Evolutionary conservation across 148 eudicot species (phyloP).

Genomic region (Cornus suecica): DNA sequence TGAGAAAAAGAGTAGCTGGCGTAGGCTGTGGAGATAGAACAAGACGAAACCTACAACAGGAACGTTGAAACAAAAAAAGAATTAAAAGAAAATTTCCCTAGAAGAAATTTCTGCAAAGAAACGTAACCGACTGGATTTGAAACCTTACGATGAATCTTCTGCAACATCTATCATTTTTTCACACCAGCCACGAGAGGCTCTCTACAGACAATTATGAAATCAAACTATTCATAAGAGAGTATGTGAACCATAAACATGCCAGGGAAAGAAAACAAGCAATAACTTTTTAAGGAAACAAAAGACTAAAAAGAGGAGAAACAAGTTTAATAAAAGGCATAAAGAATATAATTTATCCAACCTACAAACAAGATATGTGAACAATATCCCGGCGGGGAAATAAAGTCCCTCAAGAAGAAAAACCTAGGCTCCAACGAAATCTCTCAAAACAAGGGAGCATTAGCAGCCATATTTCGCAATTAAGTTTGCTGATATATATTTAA

Average conservation of each 20-base stretch:
- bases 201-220: conserved; percentile 43
- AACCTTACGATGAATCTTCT: conserved; percentile 73
- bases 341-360: neutral
- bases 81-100: conserved; percentile 1
- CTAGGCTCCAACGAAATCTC: neutral
- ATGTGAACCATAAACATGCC: neutral
- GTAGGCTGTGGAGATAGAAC: conserved; percentile 87
- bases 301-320: neutral
- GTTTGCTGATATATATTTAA: neutral
- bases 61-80: neutral
- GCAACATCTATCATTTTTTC: conserved; percentile 95
- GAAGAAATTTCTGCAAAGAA: neutral
- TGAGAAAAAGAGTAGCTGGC: conserved; percentile 77
- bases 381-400: neutral
- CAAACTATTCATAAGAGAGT: neutral
- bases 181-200: conserved; percentile 91
- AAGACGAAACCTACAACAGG: conserved; percentile 54
- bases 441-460: neutral
- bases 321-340: neutral
- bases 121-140: neutral
- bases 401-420: neutral
- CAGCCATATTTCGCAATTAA: neutral
- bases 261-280: neutral
- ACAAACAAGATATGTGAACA: neutral
- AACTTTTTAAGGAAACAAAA: neutral